These are phyloP conservation scores for Schizonepeta tenuifolia DNA, from an alignment of 257 asterid species.

Conservation along the genomic window DNA sequence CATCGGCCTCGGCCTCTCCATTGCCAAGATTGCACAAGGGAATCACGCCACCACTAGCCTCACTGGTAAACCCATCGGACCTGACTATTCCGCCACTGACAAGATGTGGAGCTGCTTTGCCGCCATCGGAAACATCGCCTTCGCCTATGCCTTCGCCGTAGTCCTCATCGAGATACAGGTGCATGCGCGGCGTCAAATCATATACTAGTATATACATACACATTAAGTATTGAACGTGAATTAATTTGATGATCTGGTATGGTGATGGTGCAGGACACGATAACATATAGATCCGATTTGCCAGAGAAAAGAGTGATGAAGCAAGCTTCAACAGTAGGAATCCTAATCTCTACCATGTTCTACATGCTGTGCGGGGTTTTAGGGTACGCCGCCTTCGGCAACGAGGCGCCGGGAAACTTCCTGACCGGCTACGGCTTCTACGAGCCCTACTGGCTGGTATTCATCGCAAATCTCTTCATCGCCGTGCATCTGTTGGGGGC, in stretches of 20 bases:
- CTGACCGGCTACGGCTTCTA: conserved; percentile 79
- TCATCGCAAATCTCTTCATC: conserved; percentile 59
- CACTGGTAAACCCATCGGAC: conserved; percentile 55
- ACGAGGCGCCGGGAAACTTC: conserved; percentile 76
- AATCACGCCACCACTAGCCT: conserved; percentile 43
- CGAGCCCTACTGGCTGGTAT: conserved; percentile 76
- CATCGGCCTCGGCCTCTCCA: conserved; percentile 63
- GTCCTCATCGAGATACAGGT: conserved; percentile 77
- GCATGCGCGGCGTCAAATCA: too few relatives aligned
- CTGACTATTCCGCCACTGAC: conserved; percentile 36
- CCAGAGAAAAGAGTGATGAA: conserved; percentile 66
- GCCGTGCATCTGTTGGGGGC: conserved; percentile 73
- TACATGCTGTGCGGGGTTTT: conserved; percentile 61
- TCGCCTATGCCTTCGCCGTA: conserved; percentile 64
- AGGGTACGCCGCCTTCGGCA: conserved; percentile 81
- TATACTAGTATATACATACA: too few relatives aligned
- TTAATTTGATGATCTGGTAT: too few relatives aligned
- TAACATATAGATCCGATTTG: conserved; percentile 39
- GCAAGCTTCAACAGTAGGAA: conserved; percentile 46
- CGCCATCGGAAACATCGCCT: conserved; percentile 76
- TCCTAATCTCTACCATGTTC: conserved; percentile 48
- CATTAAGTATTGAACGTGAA: too few relatives aligned
- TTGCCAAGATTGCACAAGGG: conserved; percentile 51
- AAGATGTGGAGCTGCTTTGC: conserved; percentile 70
- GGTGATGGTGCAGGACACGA: conserved; percentile 57